These are phyloP conservation scores for Epichloe hybrida DNA, from an alignment of 2,329 filamentous ascomycete genomes.

Conservation along the genomic window DNA sequence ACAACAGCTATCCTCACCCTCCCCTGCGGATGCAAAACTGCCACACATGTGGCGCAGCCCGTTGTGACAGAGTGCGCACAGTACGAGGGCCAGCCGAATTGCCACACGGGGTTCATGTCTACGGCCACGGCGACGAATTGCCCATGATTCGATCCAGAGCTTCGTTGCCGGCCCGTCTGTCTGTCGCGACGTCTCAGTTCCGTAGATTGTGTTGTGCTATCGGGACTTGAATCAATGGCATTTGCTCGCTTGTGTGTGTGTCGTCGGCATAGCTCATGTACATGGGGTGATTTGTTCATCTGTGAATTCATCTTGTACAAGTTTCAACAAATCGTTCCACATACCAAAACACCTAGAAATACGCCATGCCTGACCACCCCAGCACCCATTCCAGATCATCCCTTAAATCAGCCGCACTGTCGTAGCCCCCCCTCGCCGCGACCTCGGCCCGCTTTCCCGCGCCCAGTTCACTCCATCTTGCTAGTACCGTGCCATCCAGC, in stretches of 20 bases:
- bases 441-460: slow-evolving; percentile 60
- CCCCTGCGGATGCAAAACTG: slow-evolving; percentile 1
- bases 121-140: slow-evolving; percentile 1
- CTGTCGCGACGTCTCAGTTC: too few species aligned
- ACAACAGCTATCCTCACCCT: slow-evolving; percentile 1
- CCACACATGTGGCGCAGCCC: neutral
- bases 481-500: slow-evolving; percentile 65
- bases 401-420: slow-evolving; percentile 51
- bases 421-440: slow-evolving; percentile 60
- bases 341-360: slow-evolving; percentile 10
- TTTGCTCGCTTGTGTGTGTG: too few species aligned
- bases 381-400: slow-evolving; percentile 53
- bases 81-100: neutral
- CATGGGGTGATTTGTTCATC: neutral
- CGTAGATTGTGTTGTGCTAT: too few species aligned
- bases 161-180: too few species aligned
- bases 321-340: neutral
- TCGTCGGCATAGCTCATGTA: neutral
- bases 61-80: neutral
- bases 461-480: slow-evolving; percentile 62
- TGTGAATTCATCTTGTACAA: too few species aligned
- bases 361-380: slow-evolving; percentile 49
- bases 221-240: too few species aligned
- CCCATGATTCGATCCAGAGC: fast-evolving
- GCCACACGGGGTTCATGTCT: neutral